phyloP scores from a whole-genome alignment of 2,329 filamentous ascomycete genomes.

The Aplosporella prunicola region DNA sequence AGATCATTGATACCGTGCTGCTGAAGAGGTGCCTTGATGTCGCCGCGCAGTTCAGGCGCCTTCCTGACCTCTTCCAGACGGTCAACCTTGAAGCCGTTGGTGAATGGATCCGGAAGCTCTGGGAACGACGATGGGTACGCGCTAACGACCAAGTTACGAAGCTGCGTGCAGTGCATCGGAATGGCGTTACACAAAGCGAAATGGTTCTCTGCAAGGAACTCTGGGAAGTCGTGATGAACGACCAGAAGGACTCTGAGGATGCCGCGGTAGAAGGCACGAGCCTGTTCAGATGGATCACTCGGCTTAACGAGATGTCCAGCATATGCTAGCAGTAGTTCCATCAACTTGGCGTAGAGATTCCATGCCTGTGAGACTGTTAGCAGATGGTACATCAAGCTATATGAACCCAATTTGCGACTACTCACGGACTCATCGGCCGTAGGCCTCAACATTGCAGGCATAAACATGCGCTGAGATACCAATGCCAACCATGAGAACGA shows the following conservation, averaged over 20 bases:
- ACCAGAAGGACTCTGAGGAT: conserved; percentile 74
- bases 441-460: conserved; percentile 67
- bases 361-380: conserved; percentile 48
- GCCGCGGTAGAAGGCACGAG: conserved; percentile 77
- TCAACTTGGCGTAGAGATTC: conserved; percentile 62
- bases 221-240: conserved; percentile 87
- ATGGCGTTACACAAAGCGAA: conserved; percentile 72
- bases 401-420: conserved; percentile 56
- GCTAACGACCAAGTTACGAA: conserved; percentile 79
- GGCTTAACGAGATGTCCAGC: conserved; percentile 73
- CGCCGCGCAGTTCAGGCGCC: conserved; percentile 54
- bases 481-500: conserved; percentile 76
- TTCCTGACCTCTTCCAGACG: conserved; percentile 64
- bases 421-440: conserved; percentile 47
- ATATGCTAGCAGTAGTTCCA: conserved; percentile 62
- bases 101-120: conserved; percentile 65
- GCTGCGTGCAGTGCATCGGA: conserved; percentile 73
- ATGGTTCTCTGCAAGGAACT: conserved; percentile 84
- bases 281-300: conserved; percentile 55
- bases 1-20: conserved; percentile 44
- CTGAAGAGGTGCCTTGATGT: conserved; percentile 45
- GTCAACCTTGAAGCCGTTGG: conserved; percentile 65
- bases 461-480: conserved; percentile 73
- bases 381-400: conserved; percentile 48
- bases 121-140: conserved; percentile 62